A percentile compares a stretch with the other conserved stretches of the same genome.
phyloP scores from a whole-genome alignment of 2,329 filamentous ascomycete genomes.

The Hymenoscyphus albidus region DNA sequence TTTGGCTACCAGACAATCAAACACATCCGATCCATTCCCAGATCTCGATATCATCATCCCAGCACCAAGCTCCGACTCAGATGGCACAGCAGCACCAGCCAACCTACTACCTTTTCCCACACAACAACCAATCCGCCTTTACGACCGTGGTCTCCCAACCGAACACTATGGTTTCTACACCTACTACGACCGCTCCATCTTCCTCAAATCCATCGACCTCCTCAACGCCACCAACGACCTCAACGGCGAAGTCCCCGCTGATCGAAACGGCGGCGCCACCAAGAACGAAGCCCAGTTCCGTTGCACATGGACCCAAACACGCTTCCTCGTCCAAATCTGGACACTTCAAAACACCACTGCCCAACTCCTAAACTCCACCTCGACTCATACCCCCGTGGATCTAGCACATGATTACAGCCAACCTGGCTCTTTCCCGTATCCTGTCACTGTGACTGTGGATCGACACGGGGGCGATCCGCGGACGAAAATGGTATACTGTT shows the following conservation, averaged over 20 bases:
- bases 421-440: constrained; percentile 61
- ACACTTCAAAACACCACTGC: constrained; percentile 48
- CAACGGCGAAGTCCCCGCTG: constrained; percentile 43
- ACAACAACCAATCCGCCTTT: constrained; percentile 79
- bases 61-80: constrained; percentile 54
- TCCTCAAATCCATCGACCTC: constrained; percentile 59
- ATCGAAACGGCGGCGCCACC: constrained; percentile 52
- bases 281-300: constrained; percentile 52
- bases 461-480: constrained; percentile 55
- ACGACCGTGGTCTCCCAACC: constrained; percentile 71
- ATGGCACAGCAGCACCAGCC: constrained; percentile 71
- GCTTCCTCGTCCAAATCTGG: constrained; percentile 64
- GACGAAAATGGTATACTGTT: constrained; percentile 53
- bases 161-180: constrained; percentile 95
- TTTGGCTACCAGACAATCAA: constrained; percentile 17
- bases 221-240: constrained; percentile 43
- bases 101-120: constrained; percentile 65
- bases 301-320: constrained; percentile 56
- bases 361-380: constrained; percentile 37
- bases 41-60: constrained; percentile 57
- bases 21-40: constrained; percentile 23
- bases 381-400: constrained; percentile 11
- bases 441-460: constrained; percentile 57
- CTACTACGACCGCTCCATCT: constrained; percentile 85
- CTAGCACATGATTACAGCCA: constrained; percentile 32